Percentiles rank a stretch among this genome's conserved stretches.
These are phyloP conservation scores for Aspergillus ruber DNA, from an alignment of 2,329 filamentous ascomycete species.

Conservation along the genomic window DNA sequence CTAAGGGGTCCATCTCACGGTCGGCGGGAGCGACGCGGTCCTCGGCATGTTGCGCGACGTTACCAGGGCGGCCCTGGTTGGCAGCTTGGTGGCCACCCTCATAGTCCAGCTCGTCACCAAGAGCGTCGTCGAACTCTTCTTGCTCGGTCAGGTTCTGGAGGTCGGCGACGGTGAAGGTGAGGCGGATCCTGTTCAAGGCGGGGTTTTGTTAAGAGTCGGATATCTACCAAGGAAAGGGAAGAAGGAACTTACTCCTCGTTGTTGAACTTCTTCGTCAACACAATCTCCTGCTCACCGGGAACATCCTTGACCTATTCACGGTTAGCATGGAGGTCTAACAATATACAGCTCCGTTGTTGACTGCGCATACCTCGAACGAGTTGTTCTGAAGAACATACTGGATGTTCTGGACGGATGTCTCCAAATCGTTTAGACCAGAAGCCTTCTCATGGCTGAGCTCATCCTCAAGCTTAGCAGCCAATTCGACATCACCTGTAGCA, in stretches of 20 bases:
- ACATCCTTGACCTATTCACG: conserved; percentile 58
- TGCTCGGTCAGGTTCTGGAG: conserved; percentile 61
- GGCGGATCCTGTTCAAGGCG: conserved; percentile 54
- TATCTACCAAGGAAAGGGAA: not conserved
- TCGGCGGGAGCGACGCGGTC: conserved; percentile 53
- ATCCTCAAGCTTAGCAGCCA: conserved; percentile 76
- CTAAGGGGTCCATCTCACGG: conserved; percentile 52
- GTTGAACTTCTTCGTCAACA: conserved; percentile 73
- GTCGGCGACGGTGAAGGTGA: conserved; percentile 80
- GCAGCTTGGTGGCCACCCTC: conserved; percentile 49
- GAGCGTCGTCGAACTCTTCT: conserved; percentile 51
- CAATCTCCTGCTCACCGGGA: conserved; percentile 79
- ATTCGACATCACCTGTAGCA: conserved; percentile 62
- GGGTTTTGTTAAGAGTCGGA: conserved; percentile 1
- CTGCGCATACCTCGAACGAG: conserved; percentile 61
- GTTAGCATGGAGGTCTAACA: not conserved
- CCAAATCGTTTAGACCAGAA: conserved; percentile 66
- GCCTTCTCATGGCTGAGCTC: conserved; percentile 81
- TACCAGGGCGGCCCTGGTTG: conserved; percentile 49
- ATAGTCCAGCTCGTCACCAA: conserved; percentile 53
- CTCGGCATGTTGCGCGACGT: conserved; percentile 47
- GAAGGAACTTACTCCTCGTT: conserved; percentile 68
- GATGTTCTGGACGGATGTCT: conserved; percentile 78
- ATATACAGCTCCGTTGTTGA: not conserved
- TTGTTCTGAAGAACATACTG: conserved; percentile 84